Conservation (phyloP, 202 grass and related monocot species). For the Panicum hallii region DNA sequence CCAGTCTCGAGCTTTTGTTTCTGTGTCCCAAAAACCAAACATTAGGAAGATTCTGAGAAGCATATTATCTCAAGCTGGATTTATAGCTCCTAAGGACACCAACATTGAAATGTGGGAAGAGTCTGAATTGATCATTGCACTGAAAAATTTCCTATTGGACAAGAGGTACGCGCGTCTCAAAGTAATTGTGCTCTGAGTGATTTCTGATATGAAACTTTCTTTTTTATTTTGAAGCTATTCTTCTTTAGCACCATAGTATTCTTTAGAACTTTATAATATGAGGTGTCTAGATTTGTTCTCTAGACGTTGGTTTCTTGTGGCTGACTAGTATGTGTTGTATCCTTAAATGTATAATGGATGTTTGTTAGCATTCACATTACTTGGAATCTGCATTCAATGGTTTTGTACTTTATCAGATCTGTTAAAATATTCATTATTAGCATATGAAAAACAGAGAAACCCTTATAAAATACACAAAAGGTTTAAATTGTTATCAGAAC, state of each 20-base stretch:
- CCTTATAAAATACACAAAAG: neutral
- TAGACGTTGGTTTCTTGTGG: neutral
- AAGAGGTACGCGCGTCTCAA: neutral
- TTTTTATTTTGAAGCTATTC: neutral
- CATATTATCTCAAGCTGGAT: neutral
- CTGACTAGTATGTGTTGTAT: too few relatives aligned
- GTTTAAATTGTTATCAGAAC: neutral
- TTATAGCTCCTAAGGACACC: too few relatives aligned
- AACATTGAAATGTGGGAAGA: neutral
- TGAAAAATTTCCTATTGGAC: neutral
- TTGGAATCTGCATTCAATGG: neutral
- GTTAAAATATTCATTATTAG: neutral
- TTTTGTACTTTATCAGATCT: neutral
- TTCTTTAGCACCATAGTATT: neutral
- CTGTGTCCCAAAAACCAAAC: constrained; percentile 15
- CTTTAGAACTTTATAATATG: neutral
- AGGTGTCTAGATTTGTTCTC: neutral
- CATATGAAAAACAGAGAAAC: neutral
- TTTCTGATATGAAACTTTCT: neutral
- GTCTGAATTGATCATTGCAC: neutral
- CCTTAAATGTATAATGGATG: too few relatives aligned
- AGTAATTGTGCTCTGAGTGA: neutral
- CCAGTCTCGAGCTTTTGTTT: neutral
- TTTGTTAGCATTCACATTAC: neutral
- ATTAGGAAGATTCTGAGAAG: neutral